These are phyloP conservation scores for Senecio squalidus DNA, from an alignment of 140 eudicot species.

Conservation along the genomic window DNA sequence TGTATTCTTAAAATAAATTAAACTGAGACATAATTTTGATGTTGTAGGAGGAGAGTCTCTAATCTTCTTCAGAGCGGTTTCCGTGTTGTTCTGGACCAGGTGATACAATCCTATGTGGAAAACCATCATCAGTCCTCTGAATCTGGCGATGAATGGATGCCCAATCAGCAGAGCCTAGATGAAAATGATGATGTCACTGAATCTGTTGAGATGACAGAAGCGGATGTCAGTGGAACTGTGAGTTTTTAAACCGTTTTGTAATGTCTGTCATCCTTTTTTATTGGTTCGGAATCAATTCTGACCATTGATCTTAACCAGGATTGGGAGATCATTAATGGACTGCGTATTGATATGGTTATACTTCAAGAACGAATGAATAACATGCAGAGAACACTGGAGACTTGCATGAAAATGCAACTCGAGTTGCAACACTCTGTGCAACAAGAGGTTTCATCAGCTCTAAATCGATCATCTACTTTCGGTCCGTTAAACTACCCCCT, in stretches of 20 bases:
- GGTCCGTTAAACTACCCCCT: slow-evolving; percentile 24
- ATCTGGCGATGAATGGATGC: slow-evolving; percentile 46
- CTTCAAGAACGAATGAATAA: slow-evolving; percentile 73
- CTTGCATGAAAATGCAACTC: slow-evolving; percentile 85
- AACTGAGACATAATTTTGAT: neutral
- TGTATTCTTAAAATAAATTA: neutral
- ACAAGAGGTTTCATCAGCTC: slow-evolving; percentile 79
- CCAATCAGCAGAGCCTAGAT: slow-evolving; percentile 29
- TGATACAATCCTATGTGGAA: slow-evolving; percentile 70
- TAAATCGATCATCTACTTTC: slow-evolving; percentile 37
- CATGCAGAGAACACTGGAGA: slow-evolving; percentile 82
- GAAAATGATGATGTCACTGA: slow-evolving; percentile 25
- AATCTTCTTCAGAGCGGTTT: slow-evolving; percentile 91
- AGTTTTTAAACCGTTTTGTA: slow-evolving; percentile 13
- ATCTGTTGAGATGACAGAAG: slow-evolving; percentile 18
- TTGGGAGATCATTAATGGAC: slow-evolving; percentile 62
- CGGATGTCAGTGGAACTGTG: slow-evolving; percentile 42
- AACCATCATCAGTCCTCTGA: slow-evolving; percentile 50
- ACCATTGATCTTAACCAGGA: slow-evolving; percentile 39
- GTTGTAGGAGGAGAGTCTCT: slow-evolving; percentile 75
- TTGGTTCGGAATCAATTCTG: neutral
- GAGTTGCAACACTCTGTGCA: slow-evolving; percentile 72
- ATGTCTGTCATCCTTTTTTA: neutral
- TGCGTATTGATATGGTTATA: slow-evolving; percentile 67
- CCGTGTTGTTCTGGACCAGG: slow-evolving; percentile 64